Evolutionary conservation across 345 rosid genomes (phyloP).

Genomic region (Punica granatum): DNA sequence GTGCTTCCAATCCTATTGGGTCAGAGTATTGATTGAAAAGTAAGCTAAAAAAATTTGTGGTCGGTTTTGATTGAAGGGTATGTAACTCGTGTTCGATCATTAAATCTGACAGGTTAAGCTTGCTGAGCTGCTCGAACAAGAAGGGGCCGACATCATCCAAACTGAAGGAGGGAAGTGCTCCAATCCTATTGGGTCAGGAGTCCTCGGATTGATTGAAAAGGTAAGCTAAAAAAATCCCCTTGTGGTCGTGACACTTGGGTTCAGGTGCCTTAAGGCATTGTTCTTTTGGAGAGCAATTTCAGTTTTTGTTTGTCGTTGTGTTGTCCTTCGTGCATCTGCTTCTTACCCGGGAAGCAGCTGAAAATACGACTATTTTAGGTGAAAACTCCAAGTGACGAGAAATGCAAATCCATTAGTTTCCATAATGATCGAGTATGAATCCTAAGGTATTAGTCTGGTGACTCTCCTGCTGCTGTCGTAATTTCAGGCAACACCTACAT

Average conservation of each 20-base stretch:
- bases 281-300: background rate
- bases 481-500: conserved; percentile 42
- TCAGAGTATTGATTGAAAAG: too few species aligned
- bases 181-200: conserved; percentile 47
- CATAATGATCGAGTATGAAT: background rate
- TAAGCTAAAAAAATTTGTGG: too few species aligned
- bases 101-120: conserved; percentile 38
- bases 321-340: background rate
- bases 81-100: background rate
- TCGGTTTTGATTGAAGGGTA: too few species aligned
- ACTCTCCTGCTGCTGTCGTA: background rate
- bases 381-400: background rate
- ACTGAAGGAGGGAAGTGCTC: conserved; percentile 66
- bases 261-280: background rate
- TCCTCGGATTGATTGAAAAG: conserved; percentile 59
- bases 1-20: too few species aligned
- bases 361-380: background rate
- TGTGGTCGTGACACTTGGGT: background rate
- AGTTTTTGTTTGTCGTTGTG: background rate
- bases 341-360: background rate
- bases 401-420: background rate
- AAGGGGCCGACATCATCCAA: conserved; percentile 58
- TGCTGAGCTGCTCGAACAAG: conserved; percentile 50
- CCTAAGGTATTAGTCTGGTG: background rate
- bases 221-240: conserved; percentile 13